Base-by-base conservation (phyloP, 2,329 filamentous ascomycete species). In the Fusarium abutilonis region DNA sequence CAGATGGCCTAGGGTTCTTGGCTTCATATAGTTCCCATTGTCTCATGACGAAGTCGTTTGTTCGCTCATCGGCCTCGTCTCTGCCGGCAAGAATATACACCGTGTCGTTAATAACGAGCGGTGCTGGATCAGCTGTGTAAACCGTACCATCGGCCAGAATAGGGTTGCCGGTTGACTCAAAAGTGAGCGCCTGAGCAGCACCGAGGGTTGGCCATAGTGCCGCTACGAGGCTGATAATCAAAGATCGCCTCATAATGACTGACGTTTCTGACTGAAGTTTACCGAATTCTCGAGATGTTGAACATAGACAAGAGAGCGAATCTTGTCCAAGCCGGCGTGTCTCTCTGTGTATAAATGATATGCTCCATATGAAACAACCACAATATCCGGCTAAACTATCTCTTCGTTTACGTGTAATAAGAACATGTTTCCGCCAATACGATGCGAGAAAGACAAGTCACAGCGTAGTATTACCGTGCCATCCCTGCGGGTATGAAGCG, bases 101-200 rank as follows among this genome's bases (percentile, higher is more conserved):
- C 1, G 71, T 76, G 41, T 73, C 62, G 43, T 74, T 72, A 45
- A 76, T 69, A 6, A 77, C 73, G n/a, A 78, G 52, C 2, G 76
- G 76, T 4, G 74, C 76, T 23, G 75, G 76, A 29, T 78, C 76
- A 9, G 74, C 76, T 5, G 76, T 76, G 56, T 76, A 78, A 44
- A 76, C 58, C 6, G 71, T 72, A 15, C 75, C 74, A 61, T 76
- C 74, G n/a, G 69, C 69, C 4, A 77, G 65, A 31, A 77, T 77
- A 3, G 75, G 75, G 54, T 77, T 77, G 19, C 75, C 75, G 10
- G 66, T 63, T 15, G 73, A 75, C 23, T 56, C 47, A 49, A 75
- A 70, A 7, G 39, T 50, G 29, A 54, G 36, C 9, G 50, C 35
- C 5, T 48, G 51, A 14, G 51, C 38, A 4, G 14, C 32, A n/a